Evolutionary conservation across 2,329 filamentous ascomycete species (phyloP), one percentile per base, ranked within the genome.

Genomic region (Arthroderma sp.): DNA sequence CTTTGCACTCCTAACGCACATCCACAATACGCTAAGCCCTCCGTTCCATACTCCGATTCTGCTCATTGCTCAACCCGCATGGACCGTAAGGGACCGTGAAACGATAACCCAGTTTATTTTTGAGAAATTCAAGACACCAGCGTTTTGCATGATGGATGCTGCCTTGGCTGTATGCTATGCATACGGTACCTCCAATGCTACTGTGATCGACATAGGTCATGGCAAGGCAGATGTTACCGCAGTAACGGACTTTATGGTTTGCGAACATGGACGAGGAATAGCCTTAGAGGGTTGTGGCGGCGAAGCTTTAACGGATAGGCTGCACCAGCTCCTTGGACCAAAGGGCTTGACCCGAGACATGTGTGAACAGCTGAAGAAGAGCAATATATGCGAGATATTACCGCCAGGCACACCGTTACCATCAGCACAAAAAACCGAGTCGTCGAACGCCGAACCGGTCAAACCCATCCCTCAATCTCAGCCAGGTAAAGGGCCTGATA

Each of bases 31-130:
- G 40, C 76, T 98, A 48, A 91, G 86, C 49, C 87, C 86, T 28
- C 86, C 85, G 3, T 91, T 94, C 61, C 91, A 95, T 67, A 95
- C 89, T 0, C 88, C 91, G 1, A 85, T 98, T 52, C 74, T 96
- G 61, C 77, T 98, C 50, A 83, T 96, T 64, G 77, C 83, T 5
- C 85, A 94, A 54, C 88, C 91, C 3, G 81, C 81, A 53, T 98
- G 91, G 89, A 87, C 86, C 3, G 78, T 83, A 6, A 81, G 83
- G 50, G 87, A 95, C 62, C 82, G 82, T 60, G 89, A 96, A 65
- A 77, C 76, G 34, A 81, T 98, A 52, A 84, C 88, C 9, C 85
- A 91, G 50, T 98, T 94, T 69, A 78, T 96, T 52, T 98, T 98
- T 57, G 91, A 98, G 65, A 93, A 91, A 66, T 94, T 94, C 60